These are phyloP conservation scores for Gonium pectorale DNA, from an alignment of 139 green algal species.

Conservation along the genomic window DNA sequence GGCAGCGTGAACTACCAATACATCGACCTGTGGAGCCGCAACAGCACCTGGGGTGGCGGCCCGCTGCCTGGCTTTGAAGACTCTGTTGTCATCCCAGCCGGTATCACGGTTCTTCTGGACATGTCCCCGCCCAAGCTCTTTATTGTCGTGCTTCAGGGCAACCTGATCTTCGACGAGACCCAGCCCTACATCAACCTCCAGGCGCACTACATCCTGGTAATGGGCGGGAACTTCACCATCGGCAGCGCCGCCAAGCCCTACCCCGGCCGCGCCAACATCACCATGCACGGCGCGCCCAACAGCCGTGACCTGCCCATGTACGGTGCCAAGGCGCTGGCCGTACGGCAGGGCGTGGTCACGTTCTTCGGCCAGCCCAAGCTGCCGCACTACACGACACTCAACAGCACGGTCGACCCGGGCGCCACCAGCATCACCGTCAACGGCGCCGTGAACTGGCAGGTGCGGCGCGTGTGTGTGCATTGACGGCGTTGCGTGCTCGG, in stretches of 20 bases:
- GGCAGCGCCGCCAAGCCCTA: constrained; percentile 59
- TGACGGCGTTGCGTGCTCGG: no score
- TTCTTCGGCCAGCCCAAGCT: constrained; percentile 70
- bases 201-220: constrained; percentile 71
- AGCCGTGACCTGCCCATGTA: constrained; percentile 74
- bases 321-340: constrained; percentile 73
- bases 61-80: constrained; percentile 61
- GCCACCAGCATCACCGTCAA: constrained; percentile 58
- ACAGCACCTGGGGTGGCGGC: constrained; percentile 71
- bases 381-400: constrained; percentile 73
- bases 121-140: constrained; percentile 62
- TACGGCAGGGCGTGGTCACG: constrained; percentile 66
- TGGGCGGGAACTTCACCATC: constrained; percentile 66
- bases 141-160: constrained; percentile 66
- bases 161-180: constrained; percentile 65
- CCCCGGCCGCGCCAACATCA: constrained; percentile 67
- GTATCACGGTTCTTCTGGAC: constrained; percentile 70
- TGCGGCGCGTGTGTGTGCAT: background rate
- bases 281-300: constrained; percentile 66
- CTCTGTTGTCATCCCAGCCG: constrained; percentile 56
- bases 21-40: constrained; percentile 70
- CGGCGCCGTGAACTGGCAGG: constrained; percentile 54
- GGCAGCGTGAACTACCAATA: constrained; percentile 51
- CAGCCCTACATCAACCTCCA: constrained; percentile 50
- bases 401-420: constrained; percentile 35